Percentiles rank a stretch among this genome's conserved stretches.
phyloP scores from a whole-genome alignment of 495 filamentous ascomycete genomes.

The Penicillium odoratum region DNA sequence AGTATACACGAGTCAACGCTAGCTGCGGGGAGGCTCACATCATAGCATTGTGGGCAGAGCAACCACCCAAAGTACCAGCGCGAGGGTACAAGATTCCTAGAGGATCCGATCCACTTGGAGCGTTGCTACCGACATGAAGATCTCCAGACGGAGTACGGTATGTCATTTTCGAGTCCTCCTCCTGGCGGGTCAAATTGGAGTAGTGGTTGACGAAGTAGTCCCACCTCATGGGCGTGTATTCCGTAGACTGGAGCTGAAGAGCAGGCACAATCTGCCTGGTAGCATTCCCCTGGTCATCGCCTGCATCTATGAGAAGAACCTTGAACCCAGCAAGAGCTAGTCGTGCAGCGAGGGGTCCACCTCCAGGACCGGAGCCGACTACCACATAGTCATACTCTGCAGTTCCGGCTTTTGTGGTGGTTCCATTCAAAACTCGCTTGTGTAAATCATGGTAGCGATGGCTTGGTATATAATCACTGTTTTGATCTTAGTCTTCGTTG shows the following conservation, averaged over 20 bases:
- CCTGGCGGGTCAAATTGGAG: slow-evolving; percentile 31
- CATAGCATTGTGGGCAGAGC: slow-evolving; percentile 46
- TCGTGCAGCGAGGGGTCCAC: slow-evolving; percentile 60
- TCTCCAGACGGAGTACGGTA: slow-evolving; percentile 36
- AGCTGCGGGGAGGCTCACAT: slow-evolving; percentile 23
- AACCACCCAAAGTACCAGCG: slow-evolving; percentile 46
- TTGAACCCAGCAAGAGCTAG: slow-evolving; percentile 58
- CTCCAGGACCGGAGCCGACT: slow-evolving; percentile 63
- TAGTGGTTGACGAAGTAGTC: slow-evolving; percentile 50
- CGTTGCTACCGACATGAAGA: slow-evolving; percentile 35
- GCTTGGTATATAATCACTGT: background rate
- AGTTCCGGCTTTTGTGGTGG: background rate
- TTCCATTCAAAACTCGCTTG: slow-evolving; percentile 10
- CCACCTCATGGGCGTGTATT: slow-evolving; percentile 43
- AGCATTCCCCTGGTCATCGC: slow-evolving; percentile 54
- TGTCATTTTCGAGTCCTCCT: slow-evolving; percentile 45
- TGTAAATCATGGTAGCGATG: slow-evolving; percentile 14
- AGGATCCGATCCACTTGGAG: slow-evolving; percentile 34
- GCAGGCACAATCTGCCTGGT: slow-evolving; percentile 36
- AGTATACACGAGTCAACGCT: background rate
- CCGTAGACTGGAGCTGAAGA: slow-evolving; percentile 38
- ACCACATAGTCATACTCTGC: slow-evolving; percentile 63
- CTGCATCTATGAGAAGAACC: slow-evolving; percentile 62
- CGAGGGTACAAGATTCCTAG: slow-evolving; percentile 45
- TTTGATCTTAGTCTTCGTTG: background rate